phyloP scores from a whole-genome alignment of 164 flowering plant genomes.

The Sedum album region DNA sequence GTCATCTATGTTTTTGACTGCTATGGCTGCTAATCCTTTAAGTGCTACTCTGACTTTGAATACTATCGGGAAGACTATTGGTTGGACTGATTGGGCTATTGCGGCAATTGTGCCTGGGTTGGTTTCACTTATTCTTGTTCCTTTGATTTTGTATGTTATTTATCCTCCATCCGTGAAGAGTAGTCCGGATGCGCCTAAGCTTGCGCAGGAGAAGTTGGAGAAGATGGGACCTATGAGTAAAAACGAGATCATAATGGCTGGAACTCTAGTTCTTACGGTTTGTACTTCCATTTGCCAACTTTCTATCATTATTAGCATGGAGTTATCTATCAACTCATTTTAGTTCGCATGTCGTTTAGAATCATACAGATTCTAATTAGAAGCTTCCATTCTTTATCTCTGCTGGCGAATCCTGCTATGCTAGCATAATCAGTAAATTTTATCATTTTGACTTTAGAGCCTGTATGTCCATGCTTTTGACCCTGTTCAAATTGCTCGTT shows the following conservation, averaged over 20 bases:
- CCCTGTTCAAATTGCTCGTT: not conserved
- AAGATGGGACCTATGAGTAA: slow-evolving; percentile 95
- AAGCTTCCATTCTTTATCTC: not conserved
- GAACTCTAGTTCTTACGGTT: too few relatives aligned
- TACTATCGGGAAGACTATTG: slow-evolving; percentile 58
- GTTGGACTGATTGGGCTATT: slow-evolving; percentile 93
- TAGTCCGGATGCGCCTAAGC: slow-evolving; percentile 88
- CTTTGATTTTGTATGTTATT: slow-evolving; percentile 60
- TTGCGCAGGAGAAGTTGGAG: slow-evolving; percentile 76
- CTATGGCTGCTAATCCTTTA: slow-evolving; percentile 92
- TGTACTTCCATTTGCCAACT: too few relatives aligned
- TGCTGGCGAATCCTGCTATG: not conserved
- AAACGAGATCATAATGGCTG: too few relatives aligned
- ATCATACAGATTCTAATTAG: not conserved
- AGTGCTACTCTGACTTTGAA: slow-evolving; percentile 61
- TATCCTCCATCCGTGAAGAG: slow-evolving; percentile 82
- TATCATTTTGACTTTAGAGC: not conserved
- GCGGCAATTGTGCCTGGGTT: slow-evolving; percentile 87
- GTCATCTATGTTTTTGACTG: slow-evolving; percentile 84
- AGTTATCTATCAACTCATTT: not conserved
- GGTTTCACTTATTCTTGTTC: slow-evolving; percentile 69
- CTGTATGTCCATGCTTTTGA: not conserved
- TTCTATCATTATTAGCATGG: not conserved
- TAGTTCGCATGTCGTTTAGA: not conserved
- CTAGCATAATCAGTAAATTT: not conserved